Evolutionary conservation across 225 moss, liverwort and hornwort species (phyloP), one percentile per base, ranked within the genome.

Genomic region (Neckera pumila): DNA sequence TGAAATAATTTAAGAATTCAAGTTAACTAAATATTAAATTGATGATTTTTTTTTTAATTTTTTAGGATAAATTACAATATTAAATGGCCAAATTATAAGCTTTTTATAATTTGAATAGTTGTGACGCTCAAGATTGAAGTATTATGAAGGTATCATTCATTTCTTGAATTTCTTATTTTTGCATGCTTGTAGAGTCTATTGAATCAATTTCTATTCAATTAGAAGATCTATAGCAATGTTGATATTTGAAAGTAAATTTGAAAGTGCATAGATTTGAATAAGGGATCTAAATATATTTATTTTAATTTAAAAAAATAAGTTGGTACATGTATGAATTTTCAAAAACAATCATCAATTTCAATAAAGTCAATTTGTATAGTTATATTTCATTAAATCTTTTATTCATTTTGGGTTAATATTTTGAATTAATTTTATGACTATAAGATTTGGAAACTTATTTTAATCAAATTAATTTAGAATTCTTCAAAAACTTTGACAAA

Each of bases 241-340:
- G 4, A 57, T 17, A 11, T 57, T 79, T 27, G 38, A n/a, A 16
- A 38, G 6, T 25, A 57, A 78, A 25, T 22, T 76, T 53, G 1
- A 53, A 76, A 53, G 9, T 54, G 16, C 10, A n/a, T n/a, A 78
- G 5, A 56, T 16, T 6, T 36, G 2, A 57, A 5, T 26, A 57
- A 1, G 8, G 0, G 0, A 27, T n/a, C 1, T 27, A 38, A 7
- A 2, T 17, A 17, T 2, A 79, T 26, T 7, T 27, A 38, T 56
- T 78, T 27, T 54, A n/a, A 6, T 27, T 7, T 6, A 3, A n/a
- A 56, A 14, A 22, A 25, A 36, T 2, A 30, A 31, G 34, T 20
- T 25, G 34, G 6, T 5, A 76, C 3, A 3, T 77, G 2, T 5
- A 14, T 36, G 9, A 28, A 57, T 12, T 28, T 28, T 27, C 11